phyloP scores from a whole-genome alignment of 257 asterid genomes.

The Voacanga thouarsii region DNA sequence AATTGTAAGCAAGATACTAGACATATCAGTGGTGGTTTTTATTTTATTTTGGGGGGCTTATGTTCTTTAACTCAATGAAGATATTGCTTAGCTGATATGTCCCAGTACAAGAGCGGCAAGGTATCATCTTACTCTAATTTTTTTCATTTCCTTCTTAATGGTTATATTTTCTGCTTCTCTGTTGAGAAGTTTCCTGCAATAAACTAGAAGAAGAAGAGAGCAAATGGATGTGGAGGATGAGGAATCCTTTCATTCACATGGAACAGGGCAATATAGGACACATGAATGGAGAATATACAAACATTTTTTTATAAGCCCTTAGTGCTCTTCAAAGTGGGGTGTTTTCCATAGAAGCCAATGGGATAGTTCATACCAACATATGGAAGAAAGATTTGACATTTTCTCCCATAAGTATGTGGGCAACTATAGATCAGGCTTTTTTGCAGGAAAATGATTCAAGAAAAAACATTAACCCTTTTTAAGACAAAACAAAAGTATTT shows the following conservation, averaged over 20 bases:
- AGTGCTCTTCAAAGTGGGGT: neutral
- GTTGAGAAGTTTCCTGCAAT: neutral
- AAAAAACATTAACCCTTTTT: neutral
- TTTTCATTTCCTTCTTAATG: constrained; percentile 1
- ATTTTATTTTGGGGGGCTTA: neutral
- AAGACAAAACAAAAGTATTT: neutral
- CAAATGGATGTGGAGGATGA: neutral
- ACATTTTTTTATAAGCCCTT: neutral
- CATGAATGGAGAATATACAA: neutral
- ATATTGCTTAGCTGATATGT: constrained; percentile 99
- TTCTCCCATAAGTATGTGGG: neutral
- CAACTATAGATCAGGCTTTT: neutral
- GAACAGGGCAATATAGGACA: neutral
- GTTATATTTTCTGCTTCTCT: neutral
- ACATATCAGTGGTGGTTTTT: neutral
- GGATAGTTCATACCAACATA: neutral
- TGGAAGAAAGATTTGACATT: neutral
- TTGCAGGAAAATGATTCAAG: neutral
- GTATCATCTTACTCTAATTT: constrained; percentile 30
- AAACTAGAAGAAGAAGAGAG: neutral
- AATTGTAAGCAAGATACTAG: neutral
- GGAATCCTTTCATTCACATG: neutral
- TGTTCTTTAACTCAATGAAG: constrained; percentile 45
- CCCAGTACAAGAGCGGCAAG: constrained; percentile 93
- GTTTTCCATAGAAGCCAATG: neutral